A percentile compares a stretch with the other conserved stretches of the same genome.
Conservation (phyloP, 2,329 filamentous ascomycete species). For the Penicillium sp. region DNA sequence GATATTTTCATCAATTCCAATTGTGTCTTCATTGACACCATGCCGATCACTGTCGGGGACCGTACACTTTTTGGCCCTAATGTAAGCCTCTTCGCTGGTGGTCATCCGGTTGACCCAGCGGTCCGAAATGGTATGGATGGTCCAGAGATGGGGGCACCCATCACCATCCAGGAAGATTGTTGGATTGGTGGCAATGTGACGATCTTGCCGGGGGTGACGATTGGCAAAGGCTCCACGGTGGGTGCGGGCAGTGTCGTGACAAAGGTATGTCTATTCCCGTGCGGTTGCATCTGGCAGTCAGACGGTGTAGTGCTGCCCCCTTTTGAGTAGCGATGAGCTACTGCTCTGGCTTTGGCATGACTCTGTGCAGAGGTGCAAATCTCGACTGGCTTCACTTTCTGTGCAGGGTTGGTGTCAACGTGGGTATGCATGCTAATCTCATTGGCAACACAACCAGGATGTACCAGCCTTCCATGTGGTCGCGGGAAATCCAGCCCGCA, state of each 20-base stretch:
- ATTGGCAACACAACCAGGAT: slow-evolving; percentile 24
- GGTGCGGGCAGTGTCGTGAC: slow-evolving; percentile 81
- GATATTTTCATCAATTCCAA: slow-evolving; percentile 72
- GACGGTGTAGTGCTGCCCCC: too few relatives aligned
- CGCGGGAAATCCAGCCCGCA: slow-evolving; percentile 37
- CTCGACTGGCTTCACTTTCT: neutral
- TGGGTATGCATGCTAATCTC: neutral
- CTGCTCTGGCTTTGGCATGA: neutral
- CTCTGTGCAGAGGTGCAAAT: too few relatives aligned
- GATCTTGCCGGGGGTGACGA: slow-evolving; percentile 69
- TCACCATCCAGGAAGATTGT: slow-evolving; percentile 73
- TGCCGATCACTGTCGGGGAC: slow-evolving; percentile 65
- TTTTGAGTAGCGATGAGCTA: too few relatives aligned
- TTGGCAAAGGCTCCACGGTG: slow-evolving; percentile 67
- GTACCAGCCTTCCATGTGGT: slow-evolving; percentile 39
- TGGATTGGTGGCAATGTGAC: slow-evolving; percentile 69
- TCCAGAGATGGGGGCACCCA: slow-evolving; percentile 67
- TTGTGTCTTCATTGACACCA: slow-evolving; percentile 71
- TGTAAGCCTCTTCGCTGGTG: slow-evolving; percentile 67
- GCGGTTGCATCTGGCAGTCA: too few relatives aligned
- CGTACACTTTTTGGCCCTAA: slow-evolving; percentile 75
- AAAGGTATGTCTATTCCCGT: slow-evolving; percentile 44
- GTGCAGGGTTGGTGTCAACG: neutral
- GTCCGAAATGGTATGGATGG: slow-evolving; percentile 68
- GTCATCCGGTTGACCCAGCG: slow-evolving; percentile 69